phyloP scores from a whole-genome alignment of 164 flowering plant species.

The Taxillus chinensis region DNA sequence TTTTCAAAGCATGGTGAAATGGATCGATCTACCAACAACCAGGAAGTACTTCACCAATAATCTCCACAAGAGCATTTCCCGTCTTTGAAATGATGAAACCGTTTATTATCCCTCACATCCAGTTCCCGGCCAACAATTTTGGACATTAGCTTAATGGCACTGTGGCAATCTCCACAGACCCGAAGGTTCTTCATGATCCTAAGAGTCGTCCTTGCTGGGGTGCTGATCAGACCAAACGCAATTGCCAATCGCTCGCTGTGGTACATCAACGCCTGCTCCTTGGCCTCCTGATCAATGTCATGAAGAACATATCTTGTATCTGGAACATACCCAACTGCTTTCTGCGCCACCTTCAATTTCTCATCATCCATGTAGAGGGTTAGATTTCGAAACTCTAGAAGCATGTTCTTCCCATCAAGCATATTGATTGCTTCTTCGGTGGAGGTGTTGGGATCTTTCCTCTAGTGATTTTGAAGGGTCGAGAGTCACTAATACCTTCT shows the following conservation, averaged over 20 bases:
- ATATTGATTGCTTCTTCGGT: constrained; percentile 2
- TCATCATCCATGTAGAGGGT: constrained; percentile 5
- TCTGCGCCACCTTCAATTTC: background rate
- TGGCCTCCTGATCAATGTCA: constrained; percentile 4
- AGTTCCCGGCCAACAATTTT: constrained; percentile 1
- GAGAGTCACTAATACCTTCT: background rate
- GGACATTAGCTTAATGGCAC: constrained; percentile 1
- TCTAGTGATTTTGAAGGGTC: background rate
- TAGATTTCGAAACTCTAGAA: background rate
- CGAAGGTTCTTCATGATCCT: constrained; percentile 3
- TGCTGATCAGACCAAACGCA: constrained; percentile 1
- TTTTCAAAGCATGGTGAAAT: too few relatives aligned
- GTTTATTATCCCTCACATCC: constrained; percentile 3
- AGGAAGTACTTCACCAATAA: background rate
- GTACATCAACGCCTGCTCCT: constrained; percentile 5
- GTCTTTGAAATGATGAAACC: constrained; percentile 4
- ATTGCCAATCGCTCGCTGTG: constrained; percentile 4
- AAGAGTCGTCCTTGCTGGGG: constrained; percentile 2
- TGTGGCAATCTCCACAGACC: constrained; percentile 4
- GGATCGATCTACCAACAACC: background rate
- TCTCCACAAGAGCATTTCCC: constrained; percentile 6
- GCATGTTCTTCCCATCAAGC: constrained; percentile 1
- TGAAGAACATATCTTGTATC: constrained; percentile 4
- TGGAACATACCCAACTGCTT: constrained; percentile 1
- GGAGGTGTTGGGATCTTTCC: constrained; percentile 2